Percentiles rank a stretch among this genome's conserved stretches.
These are phyloP conservation scores for Scheffersomyces segobiensis DNA, from an alignment of 1,139 yeast genomes.

Conservation along the genomic window DNA sequence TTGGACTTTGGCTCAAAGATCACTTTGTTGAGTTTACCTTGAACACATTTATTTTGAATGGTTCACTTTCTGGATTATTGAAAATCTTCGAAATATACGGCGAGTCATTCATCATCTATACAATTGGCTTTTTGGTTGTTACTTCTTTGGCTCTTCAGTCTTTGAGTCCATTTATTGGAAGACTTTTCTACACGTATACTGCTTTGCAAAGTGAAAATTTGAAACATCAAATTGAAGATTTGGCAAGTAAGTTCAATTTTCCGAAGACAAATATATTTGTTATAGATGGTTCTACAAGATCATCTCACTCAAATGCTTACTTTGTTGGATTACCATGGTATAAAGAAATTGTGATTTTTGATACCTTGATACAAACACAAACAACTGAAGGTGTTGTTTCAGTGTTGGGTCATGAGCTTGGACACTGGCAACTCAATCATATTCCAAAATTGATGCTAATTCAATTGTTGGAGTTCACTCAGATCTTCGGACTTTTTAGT, in stretches of 20 bases:
- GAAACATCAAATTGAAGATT: neutral
- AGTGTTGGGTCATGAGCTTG: neutral
- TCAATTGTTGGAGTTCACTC: neutral
- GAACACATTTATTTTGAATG: neutral
- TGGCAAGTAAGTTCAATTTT: neutral
- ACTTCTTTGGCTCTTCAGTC: neutral
- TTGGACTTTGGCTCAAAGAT: slow-evolving; percentile 56
- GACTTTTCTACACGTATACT: neutral
- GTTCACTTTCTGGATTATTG: neutral
- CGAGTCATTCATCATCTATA: slow-evolving; percentile 74
- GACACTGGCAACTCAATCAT: neutral
- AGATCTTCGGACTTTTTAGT: neutral
- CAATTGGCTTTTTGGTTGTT: slow-evolving; percentile 43
- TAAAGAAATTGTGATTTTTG: neutral
- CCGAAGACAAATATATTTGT: neutral
- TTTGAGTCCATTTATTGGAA: neutral
- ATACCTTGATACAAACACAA: neutral
- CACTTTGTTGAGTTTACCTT: neutral
- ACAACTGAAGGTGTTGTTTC: neutral
- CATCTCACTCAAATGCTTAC: neutral
- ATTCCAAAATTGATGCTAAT: neutral
- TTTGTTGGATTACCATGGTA: neutral
- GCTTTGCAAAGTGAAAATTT: neutral
- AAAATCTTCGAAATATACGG: slow-evolving; percentile 82
- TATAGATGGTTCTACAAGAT: neutral